phyloP scores from a whole-genome alignment of 192 early-diverging fungal species.

The Dimargaris verticillata region DNA sequence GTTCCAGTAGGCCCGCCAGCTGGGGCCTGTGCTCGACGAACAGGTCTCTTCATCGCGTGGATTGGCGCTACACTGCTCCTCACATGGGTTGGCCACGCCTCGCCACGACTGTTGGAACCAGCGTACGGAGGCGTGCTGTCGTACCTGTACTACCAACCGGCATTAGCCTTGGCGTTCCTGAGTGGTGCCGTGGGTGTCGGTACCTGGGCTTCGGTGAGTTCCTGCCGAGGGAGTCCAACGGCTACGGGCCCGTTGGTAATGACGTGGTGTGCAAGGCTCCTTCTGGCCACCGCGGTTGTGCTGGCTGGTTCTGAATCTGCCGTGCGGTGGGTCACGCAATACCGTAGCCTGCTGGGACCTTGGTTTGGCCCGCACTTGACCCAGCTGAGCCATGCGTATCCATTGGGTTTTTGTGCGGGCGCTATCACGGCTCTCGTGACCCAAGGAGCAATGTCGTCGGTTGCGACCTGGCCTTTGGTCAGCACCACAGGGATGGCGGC shows the following conservation, averaged over 20 bases:
- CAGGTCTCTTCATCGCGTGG: too few relatives aligned
- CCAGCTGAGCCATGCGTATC: slow-evolving; percentile 5
- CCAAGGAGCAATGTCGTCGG: too few relatives aligned
- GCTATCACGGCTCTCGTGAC: not conserved
- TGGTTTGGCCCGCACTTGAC: slow-evolving; percentile 8
- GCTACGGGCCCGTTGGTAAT: not conserved
- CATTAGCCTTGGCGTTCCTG: slow-evolving; percentile 18
- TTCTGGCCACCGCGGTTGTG: not conserved
- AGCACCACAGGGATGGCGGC: not conserved
- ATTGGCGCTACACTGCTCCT: too few relatives aligned
- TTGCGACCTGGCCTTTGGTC: not conserved
- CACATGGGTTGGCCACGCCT: not conserved
- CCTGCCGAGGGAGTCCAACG: not conserved
- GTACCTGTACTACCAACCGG: slow-evolving; percentile 25
- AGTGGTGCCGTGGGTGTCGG: slow-evolving; percentile 24
- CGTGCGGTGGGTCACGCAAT: not conserved
- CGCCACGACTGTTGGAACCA: slow-evolving; percentile 29
- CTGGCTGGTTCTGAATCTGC: not conserved
- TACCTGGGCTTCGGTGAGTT: not conserved
- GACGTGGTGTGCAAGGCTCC: too few relatives aligned
- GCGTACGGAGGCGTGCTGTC: slow-evolving; percentile 51
- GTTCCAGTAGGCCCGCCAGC: too few relatives aligned
- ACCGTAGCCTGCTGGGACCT: not conserved
- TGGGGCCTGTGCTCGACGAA: too few relatives aligned
- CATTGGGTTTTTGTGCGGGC: not conserved